These are phyloP conservation scores for Xylaria sp. DNA, from an alignment of 2,329 filamentous ascomycete species.

Conservation along the genomic window DNA sequence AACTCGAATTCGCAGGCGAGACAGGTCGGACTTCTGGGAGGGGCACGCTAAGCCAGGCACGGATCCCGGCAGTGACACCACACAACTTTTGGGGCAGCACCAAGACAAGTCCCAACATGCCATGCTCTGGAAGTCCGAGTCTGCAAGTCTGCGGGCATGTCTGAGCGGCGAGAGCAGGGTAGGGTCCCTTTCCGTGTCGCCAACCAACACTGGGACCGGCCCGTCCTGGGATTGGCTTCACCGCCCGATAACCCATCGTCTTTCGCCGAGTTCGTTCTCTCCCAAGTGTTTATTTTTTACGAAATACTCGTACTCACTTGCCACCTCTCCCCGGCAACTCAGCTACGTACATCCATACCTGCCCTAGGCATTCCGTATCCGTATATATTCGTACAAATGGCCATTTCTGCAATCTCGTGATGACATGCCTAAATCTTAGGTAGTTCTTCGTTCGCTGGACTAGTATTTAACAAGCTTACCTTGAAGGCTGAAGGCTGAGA, in stretches of 20 bases:
- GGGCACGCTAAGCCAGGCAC: conserved; percentile 24
- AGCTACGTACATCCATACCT: no score
- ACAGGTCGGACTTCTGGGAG: conserved; percentile 20
- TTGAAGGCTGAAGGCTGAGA: no score
- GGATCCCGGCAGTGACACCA: conserved; percentile 22
- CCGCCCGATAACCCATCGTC: conserved; percentile 18
- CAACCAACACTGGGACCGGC: no score
- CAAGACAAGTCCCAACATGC: conserved; percentile 26
- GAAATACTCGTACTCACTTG: no score
- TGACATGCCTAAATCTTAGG: neutral
- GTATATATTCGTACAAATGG: no score
- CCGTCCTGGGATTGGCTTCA: neutral
- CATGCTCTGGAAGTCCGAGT: neutral
- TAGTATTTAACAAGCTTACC: no score
- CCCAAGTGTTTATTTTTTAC: neutral
- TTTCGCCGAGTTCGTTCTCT: conserved; percentile 8
- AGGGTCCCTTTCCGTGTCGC: no score
- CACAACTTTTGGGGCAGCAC: conserved; percentile 32
- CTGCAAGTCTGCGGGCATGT: no score
- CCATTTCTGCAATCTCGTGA: neutral
- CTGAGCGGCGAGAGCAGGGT: no score
- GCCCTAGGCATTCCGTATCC: no score
- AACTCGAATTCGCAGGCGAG: conserved; percentile 1
- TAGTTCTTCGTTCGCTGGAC: neutral
- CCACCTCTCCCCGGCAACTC: no score